Evolutionary conservation across 257 asterid genomes (phyloP).

Genomic region (Solanum boliviense): DNA sequence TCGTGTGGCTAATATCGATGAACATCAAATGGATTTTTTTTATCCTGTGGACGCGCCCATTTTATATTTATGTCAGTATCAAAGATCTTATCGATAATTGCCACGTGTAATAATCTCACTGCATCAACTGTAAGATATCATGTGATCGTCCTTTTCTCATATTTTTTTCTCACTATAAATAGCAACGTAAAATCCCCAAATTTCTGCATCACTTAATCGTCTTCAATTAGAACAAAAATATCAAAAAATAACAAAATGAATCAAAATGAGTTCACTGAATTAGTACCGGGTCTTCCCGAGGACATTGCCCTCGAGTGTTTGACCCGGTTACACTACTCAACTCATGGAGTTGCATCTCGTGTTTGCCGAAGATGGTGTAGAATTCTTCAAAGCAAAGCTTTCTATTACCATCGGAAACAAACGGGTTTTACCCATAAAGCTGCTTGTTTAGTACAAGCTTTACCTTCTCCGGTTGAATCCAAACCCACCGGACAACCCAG

Average conservation of each 20-base stretch:
- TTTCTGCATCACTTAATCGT: neutral
- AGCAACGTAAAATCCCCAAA: neutral
- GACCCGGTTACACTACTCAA: constrained; percentile 71
- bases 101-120: neutral
- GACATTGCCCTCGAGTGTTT: constrained; percentile 76
- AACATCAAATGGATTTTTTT: neutral
- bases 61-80: neutral
- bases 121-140: neutral
- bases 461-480: constrained; percentile 27
- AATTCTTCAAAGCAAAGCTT: constrained; percentile 51
- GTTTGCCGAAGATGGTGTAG: constrained; percentile 65
- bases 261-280: constrained; percentile 22
- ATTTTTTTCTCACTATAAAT: constrained; percentile 3
- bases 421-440: constrained; percentile 42
- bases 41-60: neutral
- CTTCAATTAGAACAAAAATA: neutral
- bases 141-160: neutral
- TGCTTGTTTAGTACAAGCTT: constrained; percentile 67
- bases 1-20: neutral
- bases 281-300: constrained; percentile 73
- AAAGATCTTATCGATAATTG: neutral
- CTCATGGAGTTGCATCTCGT: constrained; percentile 36
- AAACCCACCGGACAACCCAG: constrained; percentile 51
- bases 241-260: constrained; percentile 8
- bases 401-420: constrained; percentile 52